These are phyloP conservation scores for Elsinoe ampelina DNA, from an alignment of 2,329 filamentous ascomycete genomes.

Conservation along the genomic window DNA sequence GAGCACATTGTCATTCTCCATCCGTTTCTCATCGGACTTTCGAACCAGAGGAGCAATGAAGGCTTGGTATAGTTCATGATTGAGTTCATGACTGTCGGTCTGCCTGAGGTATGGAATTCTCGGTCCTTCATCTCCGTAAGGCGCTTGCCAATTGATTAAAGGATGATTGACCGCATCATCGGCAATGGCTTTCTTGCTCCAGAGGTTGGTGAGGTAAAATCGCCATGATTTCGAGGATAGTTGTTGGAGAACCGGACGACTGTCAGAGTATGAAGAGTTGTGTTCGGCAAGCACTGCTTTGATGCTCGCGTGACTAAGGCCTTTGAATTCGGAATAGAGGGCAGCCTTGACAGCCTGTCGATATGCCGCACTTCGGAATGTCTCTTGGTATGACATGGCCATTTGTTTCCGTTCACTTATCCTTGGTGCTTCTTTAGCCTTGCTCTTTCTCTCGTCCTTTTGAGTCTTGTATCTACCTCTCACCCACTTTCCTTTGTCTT, in stretches of 20 bases:
- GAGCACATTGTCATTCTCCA: constrained; percentile 32
- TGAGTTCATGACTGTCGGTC: constrained; percentile 52
- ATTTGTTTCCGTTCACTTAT: constrained; percentile 1
- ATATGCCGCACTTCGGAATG: constrained; percentile 59
- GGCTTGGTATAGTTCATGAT: constrained; percentile 40
- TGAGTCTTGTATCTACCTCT: constrained; percentile 49
- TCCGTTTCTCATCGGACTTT: constrained; percentile 30
- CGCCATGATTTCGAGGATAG: constrained; percentile 69
- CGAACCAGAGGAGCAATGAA: constrained; percentile 36
- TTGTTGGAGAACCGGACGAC: constrained; percentile 58
- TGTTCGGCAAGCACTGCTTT: constrained; percentile 70
- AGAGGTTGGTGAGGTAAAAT: constrained; percentile 61
- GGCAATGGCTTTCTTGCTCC: constrained; percentile 52
- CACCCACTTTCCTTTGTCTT: constrained; percentile 60
- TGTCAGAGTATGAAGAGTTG: constrained; percentile 68
- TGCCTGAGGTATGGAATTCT: constrained; percentile 53
- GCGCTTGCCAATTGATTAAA: constrained; percentile 53
- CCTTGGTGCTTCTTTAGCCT: background rate
- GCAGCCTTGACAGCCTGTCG: constrained; percentile 58
- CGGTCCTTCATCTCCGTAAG: constrained; percentile 39
- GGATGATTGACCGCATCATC: constrained; percentile 51
- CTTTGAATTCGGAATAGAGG: constrained; percentile 66
- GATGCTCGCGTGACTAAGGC: constrained; percentile 62
- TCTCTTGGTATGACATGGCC: constrained; percentile 46
- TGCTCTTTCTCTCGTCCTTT: constrained; percentile 5